phyloP scores from a whole-genome alignment of 2,329 filamentous ascomycete genomes.

The Magnaporthales sp. region DNA sequence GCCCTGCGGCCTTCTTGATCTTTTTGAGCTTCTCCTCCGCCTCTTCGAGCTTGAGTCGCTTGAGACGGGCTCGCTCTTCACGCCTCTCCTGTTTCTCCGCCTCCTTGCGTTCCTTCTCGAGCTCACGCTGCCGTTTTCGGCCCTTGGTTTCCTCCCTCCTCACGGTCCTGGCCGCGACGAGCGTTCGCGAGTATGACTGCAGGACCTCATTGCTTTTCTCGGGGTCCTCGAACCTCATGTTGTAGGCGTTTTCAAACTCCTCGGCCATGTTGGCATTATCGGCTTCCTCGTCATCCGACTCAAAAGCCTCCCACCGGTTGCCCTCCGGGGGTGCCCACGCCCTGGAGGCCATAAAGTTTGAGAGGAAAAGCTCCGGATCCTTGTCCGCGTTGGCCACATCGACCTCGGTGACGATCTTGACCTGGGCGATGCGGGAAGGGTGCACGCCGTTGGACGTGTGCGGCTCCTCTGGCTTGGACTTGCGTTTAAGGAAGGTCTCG shows the following conservation, averaged over 20 bases:
- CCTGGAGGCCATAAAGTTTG: slow-evolving; percentile 86
- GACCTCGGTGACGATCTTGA: slow-evolving; percentile 40
- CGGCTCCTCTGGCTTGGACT: slow-evolving; percentile 36
- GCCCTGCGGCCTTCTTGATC: slow-evolving; percentile 82
- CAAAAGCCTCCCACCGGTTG: slow-evolving; percentile 68
- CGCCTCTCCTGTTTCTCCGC: slow-evolving; percentile 67
- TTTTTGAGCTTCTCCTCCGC: slow-evolving; percentile 77
- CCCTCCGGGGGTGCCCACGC: slow-evolving; percentile 68
- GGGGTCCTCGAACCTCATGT: slow-evolving; percentile 91
- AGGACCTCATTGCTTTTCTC: slow-evolving; percentile 80
- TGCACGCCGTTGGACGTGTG: slow-evolving; percentile 39
- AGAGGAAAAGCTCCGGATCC: slow-evolving; percentile 82
- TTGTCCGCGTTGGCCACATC: slow-evolving; percentile 73
- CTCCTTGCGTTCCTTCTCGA: slow-evolving; percentile 69
- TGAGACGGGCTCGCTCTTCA: slow-evolving; percentile 73
- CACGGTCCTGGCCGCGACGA: slow-evolving; percentile 73
- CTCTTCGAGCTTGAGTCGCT: slow-evolving; percentile 85
- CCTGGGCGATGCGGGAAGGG: slow-evolving; percentile 40
- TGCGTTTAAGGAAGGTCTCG: slow-evolving; percentile 69
- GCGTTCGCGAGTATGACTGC: slow-evolving; percentile 81
- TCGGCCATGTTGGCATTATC: slow-evolving; percentile 67
- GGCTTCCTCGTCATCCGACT: slow-evolving; percentile 86
- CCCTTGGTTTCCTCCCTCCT: slow-evolving; percentile 73
- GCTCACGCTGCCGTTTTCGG: slow-evolving; percentile 70
- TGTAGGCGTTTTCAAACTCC: slow-evolving; percentile 86